Evolutionary conservation across 768 basidiomycete genomes (phyloP).

Genomic region (Rhizopogon sp.): DNA sequence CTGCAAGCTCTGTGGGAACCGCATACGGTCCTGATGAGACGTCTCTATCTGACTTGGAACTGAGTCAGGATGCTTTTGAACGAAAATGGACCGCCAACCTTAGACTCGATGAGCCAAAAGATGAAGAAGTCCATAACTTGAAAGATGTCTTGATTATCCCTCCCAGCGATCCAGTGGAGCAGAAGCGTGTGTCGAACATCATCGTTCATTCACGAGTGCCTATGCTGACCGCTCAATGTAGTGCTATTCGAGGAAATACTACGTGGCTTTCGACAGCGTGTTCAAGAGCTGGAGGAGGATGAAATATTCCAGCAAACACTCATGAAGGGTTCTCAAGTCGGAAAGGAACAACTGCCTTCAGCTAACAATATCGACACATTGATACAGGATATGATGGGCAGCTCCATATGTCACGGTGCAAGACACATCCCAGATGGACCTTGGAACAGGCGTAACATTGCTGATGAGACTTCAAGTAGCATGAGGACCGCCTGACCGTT

Average conservation of each 20-base stretch:
- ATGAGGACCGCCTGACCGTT: conserved; percentile 13
- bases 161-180: conserved; percentile 28
- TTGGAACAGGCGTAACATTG: conserved; percentile 19
- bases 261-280: conserved; percentile 29
- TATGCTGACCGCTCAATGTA: conserved; percentile 7
- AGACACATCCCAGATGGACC: conserved; percentile 22
- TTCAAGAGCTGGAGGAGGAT: conserved; percentile 39
- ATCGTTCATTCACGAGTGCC: neutral
- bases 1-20: conserved; percentile 42
- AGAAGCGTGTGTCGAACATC: conserved; percentile 30
- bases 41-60: conserved; percentile 32
- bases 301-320: conserved; percentile 36
- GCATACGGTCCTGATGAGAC: conserved; percentile 44
- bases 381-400: conserved; percentile 36
- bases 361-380: conserved; percentile 33
- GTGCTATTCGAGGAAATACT: conserved; percentile 35
- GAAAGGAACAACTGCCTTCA: conserved; percentile 30
- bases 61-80: conserved; percentile 33
- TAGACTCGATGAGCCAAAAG: conserved; percentile 29
- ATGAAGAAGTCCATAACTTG: conserved; percentile 32
- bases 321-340: conserved; percentile 30
- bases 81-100: conserved; percentile 30
- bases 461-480: conserved; percentile 16
- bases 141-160: conserved; percentile 29
- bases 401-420: conserved; percentile 11